A percentile compares a stretch with the other conserved stretches of the same genome.
Evolutionary conservation across 2,329 filamentous ascomycete genomes (phyloP).

Genomic region (Capronia americana): DNA sequence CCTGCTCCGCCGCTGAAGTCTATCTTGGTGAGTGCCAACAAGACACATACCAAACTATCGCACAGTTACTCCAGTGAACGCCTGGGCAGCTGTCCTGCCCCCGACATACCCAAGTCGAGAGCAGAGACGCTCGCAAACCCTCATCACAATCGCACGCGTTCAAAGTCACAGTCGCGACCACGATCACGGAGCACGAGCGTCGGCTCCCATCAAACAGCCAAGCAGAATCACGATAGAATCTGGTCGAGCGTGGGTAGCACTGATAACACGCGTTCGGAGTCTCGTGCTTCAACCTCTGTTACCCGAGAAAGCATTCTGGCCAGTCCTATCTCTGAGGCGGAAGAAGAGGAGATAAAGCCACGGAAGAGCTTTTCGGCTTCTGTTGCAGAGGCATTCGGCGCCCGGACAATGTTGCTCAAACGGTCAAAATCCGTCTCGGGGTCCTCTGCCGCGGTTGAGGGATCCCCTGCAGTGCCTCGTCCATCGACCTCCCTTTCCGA

Average conservation of each 20-base stretch:
- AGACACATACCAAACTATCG: constrained; percentile 6
- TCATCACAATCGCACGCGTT: not conserved
- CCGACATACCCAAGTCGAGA: constrained; percentile 29
- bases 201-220: not conserved
- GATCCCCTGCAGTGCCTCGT: not conserved
- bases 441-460: not conserved
- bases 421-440: constrained; percentile 23
- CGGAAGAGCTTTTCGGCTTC: constrained; percentile 26
- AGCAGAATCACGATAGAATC: constrained; percentile 13
- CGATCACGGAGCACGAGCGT: constrained; percentile 17
- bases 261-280: constrained; percentile 2
- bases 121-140: constrained; percentile 22
- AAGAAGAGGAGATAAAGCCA: constrained; percentile 16
- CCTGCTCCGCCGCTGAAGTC: constrained; percentile 18
- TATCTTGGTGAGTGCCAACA: constrained; percentile 28
- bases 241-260: constrained; percentile 12
- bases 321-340: constrained; percentile 13
- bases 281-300: constrained; percentile 4
- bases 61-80: constrained; percentile 28
- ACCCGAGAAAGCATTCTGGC: not conserved
- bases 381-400: constrained; percentile 17
- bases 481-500: constrained; percentile 1
- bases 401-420: constrained; percentile 5
- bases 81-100: constrained; percentile 28
- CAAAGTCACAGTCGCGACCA: not conserved